A percentile compares a stretch with the other conserved stretches of the same genome.
Evolutionary conservation across 257 asterid genomes (phyloP).

Genomic region (Thymus quinquecostatus): DNA sequence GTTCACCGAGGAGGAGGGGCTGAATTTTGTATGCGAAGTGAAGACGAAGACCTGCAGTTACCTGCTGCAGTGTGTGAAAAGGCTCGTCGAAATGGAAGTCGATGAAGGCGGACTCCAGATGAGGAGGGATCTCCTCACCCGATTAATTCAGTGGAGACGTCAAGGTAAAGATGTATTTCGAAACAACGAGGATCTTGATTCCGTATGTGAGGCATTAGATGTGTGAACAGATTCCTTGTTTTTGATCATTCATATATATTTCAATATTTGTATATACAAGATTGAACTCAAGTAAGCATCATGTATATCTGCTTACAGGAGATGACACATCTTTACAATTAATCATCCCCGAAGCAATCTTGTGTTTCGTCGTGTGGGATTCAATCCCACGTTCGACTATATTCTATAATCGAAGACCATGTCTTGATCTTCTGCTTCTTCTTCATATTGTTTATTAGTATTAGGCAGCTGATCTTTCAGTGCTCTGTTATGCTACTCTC

Average conservation of each 20-base stretch:
- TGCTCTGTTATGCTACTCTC: conserved; percentile 40
- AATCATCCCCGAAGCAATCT: conserved; percentile 28
- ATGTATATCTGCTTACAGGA: conserved; percentile 24
- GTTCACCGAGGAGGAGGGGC: conserved; percentile 59
- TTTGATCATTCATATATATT: neutral
- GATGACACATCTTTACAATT: conserved; percentile 36
- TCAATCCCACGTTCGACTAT: neutral
- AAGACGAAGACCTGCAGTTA: conserved; percentile 53
- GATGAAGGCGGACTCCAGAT: conserved; percentile 41
- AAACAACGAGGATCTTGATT: conserved; percentile 49
- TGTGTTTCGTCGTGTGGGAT: neutral
- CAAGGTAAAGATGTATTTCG: conserved; percentile 53
- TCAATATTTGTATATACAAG: neutral
- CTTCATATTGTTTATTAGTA: neutral
- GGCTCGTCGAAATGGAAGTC: conserved; percentile 45
- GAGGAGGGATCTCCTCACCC: conserved; percentile 54
- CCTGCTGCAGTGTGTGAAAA: conserved; percentile 60
- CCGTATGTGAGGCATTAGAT: conserved; percentile 47
- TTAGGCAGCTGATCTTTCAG: conserved; percentile 1
- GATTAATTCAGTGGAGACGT: conserved; percentile 59
- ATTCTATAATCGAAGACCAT: conserved; percentile 13
- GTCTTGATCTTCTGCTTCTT: conserved; percentile 3
- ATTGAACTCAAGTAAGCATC: conserved; percentile 14
- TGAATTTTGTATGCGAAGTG: conserved; percentile 47
- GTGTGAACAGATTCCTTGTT: conserved; percentile 31